These are phyloP conservation scores for Penicillium pulvis DNA, from an alignment of 495 filamentous ascomycete species.

Conservation along the genomic window DNA sequence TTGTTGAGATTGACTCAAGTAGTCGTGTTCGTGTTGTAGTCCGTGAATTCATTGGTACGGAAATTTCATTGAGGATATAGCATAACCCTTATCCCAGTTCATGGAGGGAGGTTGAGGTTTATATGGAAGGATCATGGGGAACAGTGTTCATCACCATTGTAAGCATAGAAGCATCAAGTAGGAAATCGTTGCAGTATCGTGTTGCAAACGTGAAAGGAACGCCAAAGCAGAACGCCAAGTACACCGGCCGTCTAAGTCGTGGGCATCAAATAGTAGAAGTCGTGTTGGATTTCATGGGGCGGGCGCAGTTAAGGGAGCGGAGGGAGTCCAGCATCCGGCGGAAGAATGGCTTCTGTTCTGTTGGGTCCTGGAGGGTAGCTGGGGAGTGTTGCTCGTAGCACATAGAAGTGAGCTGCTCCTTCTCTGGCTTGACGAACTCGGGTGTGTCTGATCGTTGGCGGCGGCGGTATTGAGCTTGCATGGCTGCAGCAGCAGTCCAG, in stretches of 20 bases:
- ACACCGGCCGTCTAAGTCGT: slow-evolving; percentile 10
- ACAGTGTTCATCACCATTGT: slow-evolving; percentile 13
- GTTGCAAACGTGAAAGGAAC: not conserved
- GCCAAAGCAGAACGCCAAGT: slow-evolving; percentile 7
- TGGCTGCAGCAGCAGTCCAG: slow-evolving; percentile 40
- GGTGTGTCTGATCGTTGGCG: slow-evolving; percentile 38
- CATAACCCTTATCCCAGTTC: not conserved
- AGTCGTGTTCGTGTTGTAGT: slow-evolving; percentile 13
- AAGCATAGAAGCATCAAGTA: slow-evolving; percentile 18
- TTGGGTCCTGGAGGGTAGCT: slow-evolving; percentile 13
- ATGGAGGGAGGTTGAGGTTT: not conserved
- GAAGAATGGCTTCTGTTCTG: slow-evolving; percentile 33
- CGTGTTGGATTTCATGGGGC: slow-evolving; percentile 30
- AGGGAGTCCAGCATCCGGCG: slow-evolving; percentile 40
- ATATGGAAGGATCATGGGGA: not conserved
- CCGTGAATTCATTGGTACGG: slow-evolving; percentile 18
- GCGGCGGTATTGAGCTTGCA: slow-evolving; percentile 42
- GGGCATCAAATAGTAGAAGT: slow-evolving; percentile 22
- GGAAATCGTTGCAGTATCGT: slow-evolving; percentile 15
- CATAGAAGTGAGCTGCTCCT: slow-evolving; percentile 36
- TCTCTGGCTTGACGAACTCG: slow-evolving; percentile 22
- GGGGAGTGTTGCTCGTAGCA: slow-evolving; percentile 43
- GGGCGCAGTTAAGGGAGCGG: slow-evolving; percentile 30
- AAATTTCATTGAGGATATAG: slow-evolving; percentile 13
- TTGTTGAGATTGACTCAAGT: slow-evolving; percentile 8